phyloP scores from a whole-genome alignment of 257 asterid genomes.

The Solanum arcanum region DNA sequence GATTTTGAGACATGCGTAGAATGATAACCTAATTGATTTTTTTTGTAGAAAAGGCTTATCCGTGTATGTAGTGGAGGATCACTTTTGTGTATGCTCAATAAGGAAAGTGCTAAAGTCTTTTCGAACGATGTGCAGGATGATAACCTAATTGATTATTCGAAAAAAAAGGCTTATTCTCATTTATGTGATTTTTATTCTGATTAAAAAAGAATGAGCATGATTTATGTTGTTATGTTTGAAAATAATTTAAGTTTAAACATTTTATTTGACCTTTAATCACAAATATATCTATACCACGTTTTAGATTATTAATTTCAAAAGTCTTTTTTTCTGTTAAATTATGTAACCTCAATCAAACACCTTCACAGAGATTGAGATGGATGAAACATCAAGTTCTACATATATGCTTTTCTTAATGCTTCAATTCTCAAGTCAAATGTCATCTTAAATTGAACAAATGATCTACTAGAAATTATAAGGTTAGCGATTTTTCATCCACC shows the following conservation, averaged over 20 bases:
- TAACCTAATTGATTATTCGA: too few species aligned
- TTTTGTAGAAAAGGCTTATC: too few species aligned
- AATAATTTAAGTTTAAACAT: neutral
- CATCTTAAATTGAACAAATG: neutral
- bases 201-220: neutral
- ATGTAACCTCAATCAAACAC: neutral
- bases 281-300: neutral
- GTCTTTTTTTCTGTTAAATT: neutral
- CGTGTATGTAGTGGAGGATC: too few species aligned
- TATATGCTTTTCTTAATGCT: neutral
- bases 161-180: neutral
- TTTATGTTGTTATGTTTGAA: neutral
- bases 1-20: neutral
- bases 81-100: too few species aligned
- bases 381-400: neutral
- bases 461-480: neutral
- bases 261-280: neutral
- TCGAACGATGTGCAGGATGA: fast-evolving
- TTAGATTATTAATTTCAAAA: neutral
- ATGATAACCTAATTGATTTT: too few species aligned
- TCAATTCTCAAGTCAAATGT: neutral
- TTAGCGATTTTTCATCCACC: neutral
- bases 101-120: too few species aligned
- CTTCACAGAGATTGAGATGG: neutral
- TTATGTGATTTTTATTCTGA: neutral